phyloP scores from a whole-genome alignment of 2,329 filamentous ascomycete genomes.

The Dactylellina leptospora region DNA sequence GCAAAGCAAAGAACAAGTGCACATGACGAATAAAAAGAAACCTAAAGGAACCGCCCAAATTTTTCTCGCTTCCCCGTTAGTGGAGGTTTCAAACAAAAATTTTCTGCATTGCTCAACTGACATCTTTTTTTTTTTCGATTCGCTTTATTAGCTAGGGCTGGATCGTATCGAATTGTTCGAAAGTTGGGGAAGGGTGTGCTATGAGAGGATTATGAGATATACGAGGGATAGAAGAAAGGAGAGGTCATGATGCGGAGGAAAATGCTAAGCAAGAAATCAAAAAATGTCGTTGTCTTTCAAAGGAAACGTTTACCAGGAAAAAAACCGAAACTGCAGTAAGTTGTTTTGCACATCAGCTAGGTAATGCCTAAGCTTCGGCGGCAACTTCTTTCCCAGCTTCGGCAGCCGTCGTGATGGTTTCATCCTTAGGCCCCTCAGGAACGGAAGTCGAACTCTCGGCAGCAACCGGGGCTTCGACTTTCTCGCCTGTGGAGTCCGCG shows the following conservation, averaged over 20 bases:
- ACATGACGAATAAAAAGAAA: too few species aligned
- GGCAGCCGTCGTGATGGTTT: slow-evolving; percentile 5
- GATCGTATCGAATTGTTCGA: too few species aligned
- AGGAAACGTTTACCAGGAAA: neutral
- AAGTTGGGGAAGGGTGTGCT: too few species aligned
- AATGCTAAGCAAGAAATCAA: neutral
- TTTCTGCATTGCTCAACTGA: too few species aligned
- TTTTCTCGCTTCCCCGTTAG: too few species aligned
- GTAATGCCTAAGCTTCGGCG: slow-evolving; percentile 28
- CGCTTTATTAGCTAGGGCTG: too few species aligned
- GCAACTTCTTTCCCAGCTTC: slow-evolving; percentile 39
- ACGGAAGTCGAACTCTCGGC: neutral
- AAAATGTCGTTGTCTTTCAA: neutral
- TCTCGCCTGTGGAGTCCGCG: slow-evolving; percentile 27
- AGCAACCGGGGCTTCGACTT: slow-evolving; percentile 16
- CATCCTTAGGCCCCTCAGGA: slow-evolving; percentile 16
- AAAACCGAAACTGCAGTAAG: too few species aligned
- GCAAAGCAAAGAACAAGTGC: too few species aligned
- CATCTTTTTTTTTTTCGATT: too few species aligned
- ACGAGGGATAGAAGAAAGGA: neutral
- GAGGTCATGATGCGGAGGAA: neutral
- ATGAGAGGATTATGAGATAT: neutral
- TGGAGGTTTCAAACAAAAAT: too few species aligned
- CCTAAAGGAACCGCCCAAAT: too few species aligned
- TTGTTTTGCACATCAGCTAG: too few species aligned